Conservation (phyloP, 2,329 filamentous ascomycete genomes). For the Blastomyces emzantsi region DNA sequence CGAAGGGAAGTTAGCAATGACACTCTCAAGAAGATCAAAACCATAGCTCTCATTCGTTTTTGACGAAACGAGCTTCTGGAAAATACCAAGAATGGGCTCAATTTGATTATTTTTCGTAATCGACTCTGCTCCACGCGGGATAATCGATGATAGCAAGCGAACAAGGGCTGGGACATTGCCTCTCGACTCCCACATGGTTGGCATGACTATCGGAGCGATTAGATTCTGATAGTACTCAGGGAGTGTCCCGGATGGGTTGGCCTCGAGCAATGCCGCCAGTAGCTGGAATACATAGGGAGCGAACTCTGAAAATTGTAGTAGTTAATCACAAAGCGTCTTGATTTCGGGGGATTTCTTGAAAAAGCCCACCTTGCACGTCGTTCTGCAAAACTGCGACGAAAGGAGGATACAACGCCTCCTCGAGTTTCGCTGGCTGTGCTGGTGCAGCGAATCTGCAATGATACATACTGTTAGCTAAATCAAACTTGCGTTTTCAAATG, state of each 20-base stretch:
- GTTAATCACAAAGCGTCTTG: slow-evolving; percentile 13
- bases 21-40: slow-evolving; percentile 80
- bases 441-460: slow-evolving; percentile 52
- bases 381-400: slow-evolving; percentile 72
- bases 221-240: slow-evolving; percentile 73
- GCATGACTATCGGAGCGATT: slow-evolving; percentile 66
- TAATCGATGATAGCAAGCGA: slow-evolving; percentile 72
- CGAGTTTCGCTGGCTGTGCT: slow-evolving; percentile 61
- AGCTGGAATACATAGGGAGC: slow-evolving; percentile 95
- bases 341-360: neutral
- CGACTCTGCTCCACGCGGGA: slow-evolving; percentile 63
- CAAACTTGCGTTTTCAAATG: neutral
- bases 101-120: slow-evolving; percentile 74
- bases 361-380: slow-evolving; percentile 62
- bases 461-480: neutral
- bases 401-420: slow-evolving; percentile 70
- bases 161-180: slow-evolving; percentile 91
- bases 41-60: slow-evolving; percentile 79
- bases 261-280: slow-evolving; percentile 80
- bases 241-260: slow-evolving; percentile 67
- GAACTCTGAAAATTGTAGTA: slow-evolving; percentile 57
- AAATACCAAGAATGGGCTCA: slow-evolving; percentile 85
- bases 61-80: slow-evolving; percentile 74
- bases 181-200: slow-evolving; percentile 79
- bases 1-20: slow-evolving; percentile 64